Evolutionary conservation across 2,329 filamentous ascomycete genomes (phyloP).

Genomic region (Exophiala spinifera): DNA sequence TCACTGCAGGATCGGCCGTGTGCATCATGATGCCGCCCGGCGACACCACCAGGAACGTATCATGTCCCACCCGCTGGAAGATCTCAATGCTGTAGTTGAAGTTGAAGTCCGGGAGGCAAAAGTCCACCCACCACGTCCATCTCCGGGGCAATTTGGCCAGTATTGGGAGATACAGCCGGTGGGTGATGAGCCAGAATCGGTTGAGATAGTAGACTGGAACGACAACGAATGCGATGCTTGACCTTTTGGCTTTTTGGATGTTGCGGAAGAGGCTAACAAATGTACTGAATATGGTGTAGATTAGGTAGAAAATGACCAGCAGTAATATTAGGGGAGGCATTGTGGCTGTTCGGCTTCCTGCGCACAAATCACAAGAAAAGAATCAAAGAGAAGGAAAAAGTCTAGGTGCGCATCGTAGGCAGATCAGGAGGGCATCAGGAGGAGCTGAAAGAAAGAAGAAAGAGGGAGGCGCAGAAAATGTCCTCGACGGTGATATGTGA

Average conservation of each 20-base stretch:
- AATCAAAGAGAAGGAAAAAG: neutral
- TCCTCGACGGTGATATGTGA: conserved; percentile 3
- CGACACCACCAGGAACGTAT: conserved; percentile 63
- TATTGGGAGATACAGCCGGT: conserved; percentile 44
- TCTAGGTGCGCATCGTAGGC: no score
- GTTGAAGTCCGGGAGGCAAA: conserved; percentile 27
- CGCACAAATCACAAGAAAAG: neutral
- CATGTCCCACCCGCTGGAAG: conserved; percentile 57
- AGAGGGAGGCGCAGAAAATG: neutral
- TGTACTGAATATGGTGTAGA: conserved; percentile 11
- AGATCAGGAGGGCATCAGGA: neutral
- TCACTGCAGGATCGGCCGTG: conserved; percentile 62
- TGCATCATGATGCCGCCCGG: conserved; percentile 54
- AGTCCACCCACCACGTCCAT: conserved; percentile 47
- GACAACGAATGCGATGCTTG: conserved; percentile 31
- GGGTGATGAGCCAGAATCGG: conserved; percentile 46
- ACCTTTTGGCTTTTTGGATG: conserved; percentile 29
- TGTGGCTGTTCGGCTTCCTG: neutral
- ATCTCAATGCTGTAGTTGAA: conserved; percentile 39
- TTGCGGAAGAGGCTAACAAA: conserved; percentile 24
- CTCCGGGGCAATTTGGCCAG: conserved; percentile 41
- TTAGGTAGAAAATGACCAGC: conserved; percentile 4
- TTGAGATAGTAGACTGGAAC: conserved; percentile 37
- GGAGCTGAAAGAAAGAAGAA: neutral
- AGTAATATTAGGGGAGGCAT: conserved; percentile 20